Base-by-base conservation (phyloP, 129 eudicot species). In the Helianthus annuus region DNA sequence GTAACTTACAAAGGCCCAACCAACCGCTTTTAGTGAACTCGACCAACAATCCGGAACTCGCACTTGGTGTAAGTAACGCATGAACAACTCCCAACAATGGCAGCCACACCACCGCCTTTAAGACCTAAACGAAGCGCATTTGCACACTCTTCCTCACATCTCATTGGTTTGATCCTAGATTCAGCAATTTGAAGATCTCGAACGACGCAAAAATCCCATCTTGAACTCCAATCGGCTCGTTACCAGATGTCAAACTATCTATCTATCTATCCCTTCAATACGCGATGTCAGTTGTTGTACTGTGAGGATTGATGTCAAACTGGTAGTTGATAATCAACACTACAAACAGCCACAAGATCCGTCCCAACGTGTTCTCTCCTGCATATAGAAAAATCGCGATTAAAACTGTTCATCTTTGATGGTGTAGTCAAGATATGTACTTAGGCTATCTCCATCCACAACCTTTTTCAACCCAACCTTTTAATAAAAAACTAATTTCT, bases 321-420 rank as follows among this genome's bases (percentile, higher is more conserved):
- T 91, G 68, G 97, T 95, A 91, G 56, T 88, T 91, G 29, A 91
- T 91, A 29, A 91, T 87, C 52, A 91, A 58, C 75, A 91, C 97
- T n/a, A 88, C 95, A 66, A 84, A 91, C 66, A 91, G 85, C 97
- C 95, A 91, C 57, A 91, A 73, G 40, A 85, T 42, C 40, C 97
- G 89, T 48, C 97, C 97, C 75, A 91, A 57, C 17, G 92, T 88
- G 72, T 91, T 91, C 78, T 91, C 97, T 84, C 91, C 97, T 91
- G 86, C 70, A 58, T 55, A 19, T 8, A 62, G 1, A 10, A 32
- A 68, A 61, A 68, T 66, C 17, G 11, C 48, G 5, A 10, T 15
- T 32, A 46, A 39, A 62, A 56, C 7, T 36, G 46, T 53, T 42
- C 10, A 7, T 17, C 22, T 53, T 64, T 70, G 46, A 14, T 17